Evolutionary conservation across 441 rosid species (phyloP), one percentile per base, ranked within the genome.

Genomic region (Gossypium laxum): DNA sequence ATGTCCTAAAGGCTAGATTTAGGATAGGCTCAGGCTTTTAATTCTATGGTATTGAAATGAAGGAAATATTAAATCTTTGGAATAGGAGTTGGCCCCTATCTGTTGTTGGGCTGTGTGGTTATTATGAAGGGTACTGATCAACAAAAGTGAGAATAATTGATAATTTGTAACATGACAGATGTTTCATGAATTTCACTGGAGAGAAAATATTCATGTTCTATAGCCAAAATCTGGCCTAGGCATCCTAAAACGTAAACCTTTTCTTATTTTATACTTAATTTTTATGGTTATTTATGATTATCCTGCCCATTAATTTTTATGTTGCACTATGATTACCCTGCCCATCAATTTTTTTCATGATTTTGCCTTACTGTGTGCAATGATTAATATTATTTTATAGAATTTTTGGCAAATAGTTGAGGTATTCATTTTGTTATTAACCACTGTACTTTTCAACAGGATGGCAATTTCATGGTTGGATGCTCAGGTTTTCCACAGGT

Each of bases 381-480:
- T 71, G 21, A 45, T 64, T 26, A 3, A 45, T 55, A 19, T 22
- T n/a, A 12, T 55, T 67, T 66, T 8, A 50, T 8, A 0, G 12
- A 17, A 47, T 52, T 66, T 26, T 54, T 54, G 24, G 66, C 52
- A n/a, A 62, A 66, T 50, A 67, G 50, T 43, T 3, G 8, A 24
- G 28, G 41, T 3, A 12, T 66, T 72, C 32, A 4, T 54, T 51
- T 75, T 76, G 67, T 76, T 32, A 71, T 64, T 50, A 70, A 30
- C 7, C 19, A 11, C 30, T 69, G 56, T 79, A 67, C 60, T 65
- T 76, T 60, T 72, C 48, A 70, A 77, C 85, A 93, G 98, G 97
- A 89, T 79, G 92, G 96, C 67, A 89, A 89, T 79, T 92, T 87
- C 80, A 88, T 94, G 96, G 98, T 94, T 77, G 96, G 98, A 60